Percentiles rank a stretch among this genome's conserved stretches.
Conservation (phyloP, 176 grass and related monocot genomes). For the Bromus sterilis region DNA sequence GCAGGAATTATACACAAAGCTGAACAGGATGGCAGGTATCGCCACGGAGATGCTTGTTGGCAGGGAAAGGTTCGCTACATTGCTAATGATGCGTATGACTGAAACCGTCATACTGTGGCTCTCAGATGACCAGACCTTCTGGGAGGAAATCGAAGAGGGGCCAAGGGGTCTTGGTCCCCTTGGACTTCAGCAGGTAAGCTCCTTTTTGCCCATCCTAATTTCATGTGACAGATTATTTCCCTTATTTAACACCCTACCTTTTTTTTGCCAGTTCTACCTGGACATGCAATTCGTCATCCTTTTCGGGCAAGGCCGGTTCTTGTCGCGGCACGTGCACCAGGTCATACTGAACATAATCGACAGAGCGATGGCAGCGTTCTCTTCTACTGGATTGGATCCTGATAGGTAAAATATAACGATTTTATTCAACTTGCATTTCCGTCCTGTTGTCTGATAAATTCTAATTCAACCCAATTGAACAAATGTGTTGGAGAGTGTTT, state of each 20-base stretch:
- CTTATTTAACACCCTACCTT: neutral
- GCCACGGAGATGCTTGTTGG: conserved; percentile 87
- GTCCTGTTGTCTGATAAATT: neutral
- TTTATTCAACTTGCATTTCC: neutral
- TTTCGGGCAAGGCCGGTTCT: conserved; percentile 80
- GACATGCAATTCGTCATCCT: conserved; percentile 97
- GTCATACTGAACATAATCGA: conserved; percentile 71
- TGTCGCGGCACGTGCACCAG: conserved; percentile 75
- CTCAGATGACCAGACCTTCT: conserved; percentile 71
- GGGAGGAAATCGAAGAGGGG: conserved; percentile 92
- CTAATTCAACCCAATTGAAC: neutral
- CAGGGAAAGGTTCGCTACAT: conserved; percentile 82
- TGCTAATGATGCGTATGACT: conserved; percentile 94
- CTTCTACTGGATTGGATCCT: conserved; percentile 75
- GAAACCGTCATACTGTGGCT: conserved; percentile 87
- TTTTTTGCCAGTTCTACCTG: conserved; percentile 74
- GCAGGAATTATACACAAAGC: conserved; percentile 88
- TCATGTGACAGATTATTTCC: neutral
- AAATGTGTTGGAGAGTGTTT: neutral
- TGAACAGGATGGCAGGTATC: conserved; percentile 70
- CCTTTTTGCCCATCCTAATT: neutral
- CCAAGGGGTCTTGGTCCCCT: conserved; percentile 56
- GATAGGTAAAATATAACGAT: conserved; percentile 42
- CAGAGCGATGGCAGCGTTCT: conserved; percentile 77
- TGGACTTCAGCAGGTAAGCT: conserved; percentile 75